Evolutionary conservation across 164 flowering plant genomes (phyloP).

Genomic region (Dillenia suffruticosa): DNA sequence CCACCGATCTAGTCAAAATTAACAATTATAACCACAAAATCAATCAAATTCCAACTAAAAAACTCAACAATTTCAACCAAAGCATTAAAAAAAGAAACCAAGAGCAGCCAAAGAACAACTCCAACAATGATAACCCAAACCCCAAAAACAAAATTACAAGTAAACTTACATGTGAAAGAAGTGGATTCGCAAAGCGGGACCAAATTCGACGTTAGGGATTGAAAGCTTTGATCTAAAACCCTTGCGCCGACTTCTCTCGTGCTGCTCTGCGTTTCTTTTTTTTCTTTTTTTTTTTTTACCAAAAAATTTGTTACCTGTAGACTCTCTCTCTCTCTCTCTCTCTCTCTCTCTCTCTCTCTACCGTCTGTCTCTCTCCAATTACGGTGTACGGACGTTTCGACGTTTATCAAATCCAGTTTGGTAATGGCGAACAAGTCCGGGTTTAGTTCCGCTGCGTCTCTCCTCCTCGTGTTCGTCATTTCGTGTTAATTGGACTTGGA

Average conservation of each 20-base stretch:
- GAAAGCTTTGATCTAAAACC: background rate
- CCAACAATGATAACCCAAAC: background rate
- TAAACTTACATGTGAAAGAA: background rate
- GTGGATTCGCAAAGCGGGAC: background rate
- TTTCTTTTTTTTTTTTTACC: constrained; percentile 15
- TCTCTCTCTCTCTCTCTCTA: constrained; percentile 4
- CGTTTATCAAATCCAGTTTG: constrained; percentile 35
- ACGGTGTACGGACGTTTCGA: constrained; percentile 24
- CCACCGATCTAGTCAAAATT: background rate
- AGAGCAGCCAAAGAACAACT: background rate
- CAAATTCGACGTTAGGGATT: constrained; percentile 1
- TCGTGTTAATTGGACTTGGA: too few species aligned
- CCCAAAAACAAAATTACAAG: background rate
- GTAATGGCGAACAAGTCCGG: constrained; percentile 34
- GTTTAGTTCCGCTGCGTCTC: constrained; percentile 16
- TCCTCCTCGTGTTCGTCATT: too few species aligned
- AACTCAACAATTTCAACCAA: background rate
- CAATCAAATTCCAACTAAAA: background rate
- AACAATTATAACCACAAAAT: constrained; percentile 4
- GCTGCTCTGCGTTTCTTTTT: background rate
- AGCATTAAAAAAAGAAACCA: background rate
- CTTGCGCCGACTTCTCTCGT: constrained; percentile 10
- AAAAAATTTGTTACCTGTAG: constrained; percentile 10
- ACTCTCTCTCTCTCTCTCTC: background rate
- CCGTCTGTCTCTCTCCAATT: constrained; percentile 7